These are phyloP conservation scores for Penicillium desertorum DNA, from an alignment of 495 filamentous ascomycete species.

Conservation along the genomic window DNA sequence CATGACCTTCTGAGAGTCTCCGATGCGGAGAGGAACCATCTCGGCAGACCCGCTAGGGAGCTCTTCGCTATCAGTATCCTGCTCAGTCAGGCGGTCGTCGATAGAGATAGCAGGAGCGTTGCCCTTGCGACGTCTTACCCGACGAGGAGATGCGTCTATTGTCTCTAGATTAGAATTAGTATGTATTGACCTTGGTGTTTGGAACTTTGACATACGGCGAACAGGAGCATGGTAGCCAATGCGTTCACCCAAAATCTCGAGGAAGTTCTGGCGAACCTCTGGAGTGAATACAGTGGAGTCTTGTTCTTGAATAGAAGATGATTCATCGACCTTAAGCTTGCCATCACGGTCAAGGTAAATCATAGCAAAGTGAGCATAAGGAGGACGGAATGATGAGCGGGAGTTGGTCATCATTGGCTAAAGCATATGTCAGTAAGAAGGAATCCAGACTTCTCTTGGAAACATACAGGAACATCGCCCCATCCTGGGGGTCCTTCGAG, in stretches of 20 bases:
- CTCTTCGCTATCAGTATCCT: constrained; percentile 31
- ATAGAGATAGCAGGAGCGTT: constrained; percentile 22
- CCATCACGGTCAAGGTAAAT: constrained; percentile 46
- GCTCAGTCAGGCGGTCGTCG: constrained; percentile 26
- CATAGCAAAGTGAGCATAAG: constrained; percentile 42
- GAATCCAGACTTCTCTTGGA: not conserved
- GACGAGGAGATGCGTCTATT: constrained; percentile 30
- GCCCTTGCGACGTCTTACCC: constrained; percentile 37
- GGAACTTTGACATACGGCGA: constrained; percentile 28
- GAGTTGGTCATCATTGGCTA: constrained; percentile 38
- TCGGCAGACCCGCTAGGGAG: constrained; percentile 28
- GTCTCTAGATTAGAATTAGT: constrained; percentile 14
- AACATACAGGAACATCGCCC: constrained; percentile 40
- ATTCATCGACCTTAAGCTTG: constrained; percentile 39
- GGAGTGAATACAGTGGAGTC: constrained; percentile 38
- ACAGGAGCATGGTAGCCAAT: constrained; percentile 33
- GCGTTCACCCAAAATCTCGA: constrained; percentile 37
- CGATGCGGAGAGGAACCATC: constrained; percentile 41
- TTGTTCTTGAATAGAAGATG: constrained; percentile 38
- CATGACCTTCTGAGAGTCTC: constrained; percentile 38
- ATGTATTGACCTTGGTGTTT: not conserved
- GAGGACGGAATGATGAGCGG: constrained; percentile 32
- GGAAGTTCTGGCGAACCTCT: constrained; percentile 41
- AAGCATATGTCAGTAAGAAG: not conserved
- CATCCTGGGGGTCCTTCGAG: constrained; percentile 36